Evolutionary conservation across 2,329 filamentous ascomycete genomes (phyloP).

Genomic region (Seiridium cupressi): DNA sequence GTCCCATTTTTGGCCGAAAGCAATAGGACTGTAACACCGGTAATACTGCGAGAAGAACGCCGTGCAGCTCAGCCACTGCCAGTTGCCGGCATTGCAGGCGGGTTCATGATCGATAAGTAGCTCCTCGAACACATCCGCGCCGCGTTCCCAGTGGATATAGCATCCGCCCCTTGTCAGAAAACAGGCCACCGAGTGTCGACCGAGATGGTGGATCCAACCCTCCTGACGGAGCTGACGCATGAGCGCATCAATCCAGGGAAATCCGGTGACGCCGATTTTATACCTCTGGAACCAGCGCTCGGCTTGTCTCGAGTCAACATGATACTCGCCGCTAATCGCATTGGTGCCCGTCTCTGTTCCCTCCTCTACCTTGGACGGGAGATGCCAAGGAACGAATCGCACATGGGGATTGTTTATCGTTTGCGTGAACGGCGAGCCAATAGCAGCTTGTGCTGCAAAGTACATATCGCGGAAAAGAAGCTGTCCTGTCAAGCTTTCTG

Average conservation of each 20-base stretch:
- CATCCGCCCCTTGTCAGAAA: slow-evolving; percentile 79
- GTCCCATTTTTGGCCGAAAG: slow-evolving; percentile 76
- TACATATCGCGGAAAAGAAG: slow-evolving; percentile 82
- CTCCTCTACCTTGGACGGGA: slow-evolving; percentile 58
- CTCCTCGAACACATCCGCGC: slow-evolving; percentile 76
- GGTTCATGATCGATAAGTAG: slow-evolving; percentile 73
- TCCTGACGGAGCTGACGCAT: slow-evolving; percentile 72
- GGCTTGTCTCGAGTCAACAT: slow-evolving; percentile 60
- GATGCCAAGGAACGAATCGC: slow-evolving; percentile 77
- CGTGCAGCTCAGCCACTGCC: slow-evolving; percentile 75
- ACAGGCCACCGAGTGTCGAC: slow-evolving; percentile 74
- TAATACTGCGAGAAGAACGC: slow-evolving; percentile 75
- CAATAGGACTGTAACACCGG: slow-evolving; percentile 67
- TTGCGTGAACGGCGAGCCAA: slow-evolving; percentile 64
- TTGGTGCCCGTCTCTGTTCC: slow-evolving; percentile 37
- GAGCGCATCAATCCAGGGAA: slow-evolving; percentile 77
- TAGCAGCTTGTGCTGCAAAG: slow-evolving; percentile 70
- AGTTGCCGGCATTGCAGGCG: slow-evolving; percentile 72
- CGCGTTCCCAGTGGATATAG: slow-evolving; percentile 77
- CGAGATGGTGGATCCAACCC: slow-evolving; percentile 80
- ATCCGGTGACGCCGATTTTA: slow-evolving; percentile 68
- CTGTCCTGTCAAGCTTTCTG: slow-evolving; percentile 70
- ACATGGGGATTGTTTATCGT: slow-evolving; percentile 64
- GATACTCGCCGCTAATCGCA: slow-evolving; percentile 57
- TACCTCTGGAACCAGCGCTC: slow-evolving; percentile 68